These are phyloP conservation scores for Boeremia exigua DNA, from an alignment of 2,329 filamentous ascomycete species.

Conservation along the genomic window DNA sequence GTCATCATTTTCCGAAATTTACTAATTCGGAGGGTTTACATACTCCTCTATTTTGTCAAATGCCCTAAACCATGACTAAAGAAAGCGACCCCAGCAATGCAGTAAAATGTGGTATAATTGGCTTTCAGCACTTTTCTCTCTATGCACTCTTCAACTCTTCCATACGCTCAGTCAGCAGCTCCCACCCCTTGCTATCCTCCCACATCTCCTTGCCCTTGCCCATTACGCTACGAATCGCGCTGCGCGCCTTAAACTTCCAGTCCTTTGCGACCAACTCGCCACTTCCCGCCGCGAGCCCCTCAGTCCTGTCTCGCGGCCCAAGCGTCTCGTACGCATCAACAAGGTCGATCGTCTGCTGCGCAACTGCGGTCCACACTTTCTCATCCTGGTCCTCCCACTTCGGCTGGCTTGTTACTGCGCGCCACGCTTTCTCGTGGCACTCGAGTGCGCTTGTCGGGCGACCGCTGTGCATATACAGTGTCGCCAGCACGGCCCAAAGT, in stretches of 20 bases:
- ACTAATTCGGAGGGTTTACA: not conserved
- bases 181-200: slow-evolving; percentile 78
- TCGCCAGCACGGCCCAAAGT: slow-evolving; percentile 77
- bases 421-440: slow-evolving; percentile 89
- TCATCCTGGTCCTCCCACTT: slow-evolving; percentile 64
- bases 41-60: not conserved
- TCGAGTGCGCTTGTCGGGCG: slow-evolving; percentile 77
- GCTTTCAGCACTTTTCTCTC: not conserved
- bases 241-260: slow-evolving; percentile 90
- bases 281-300: slow-evolving; percentile 56
- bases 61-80: not conserved
- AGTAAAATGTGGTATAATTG: not conserved
- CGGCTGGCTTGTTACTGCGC: slow-evolving; percentile 67
- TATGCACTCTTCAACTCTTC: slow-evolving; percentile 50
- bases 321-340: slow-evolving; percentile 85
- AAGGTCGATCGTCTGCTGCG: slow-evolving; percentile 79
- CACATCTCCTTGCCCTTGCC: slow-evolving; percentile 80
- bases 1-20: no score
- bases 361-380: slow-evolving; percentile 73
- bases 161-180: slow-evolving; percentile 59
- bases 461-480: slow-evolving; percentile 74
- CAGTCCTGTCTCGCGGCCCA: slow-evolving; percentile 55
- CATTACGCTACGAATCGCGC: slow-evolving; percentile 81
- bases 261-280: slow-evolving; percentile 72
- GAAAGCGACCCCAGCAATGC: not conserved